Evolutionary conservation across 352 stramenopile species (phyloP).

Genomic region (Albugo candida): DNA sequence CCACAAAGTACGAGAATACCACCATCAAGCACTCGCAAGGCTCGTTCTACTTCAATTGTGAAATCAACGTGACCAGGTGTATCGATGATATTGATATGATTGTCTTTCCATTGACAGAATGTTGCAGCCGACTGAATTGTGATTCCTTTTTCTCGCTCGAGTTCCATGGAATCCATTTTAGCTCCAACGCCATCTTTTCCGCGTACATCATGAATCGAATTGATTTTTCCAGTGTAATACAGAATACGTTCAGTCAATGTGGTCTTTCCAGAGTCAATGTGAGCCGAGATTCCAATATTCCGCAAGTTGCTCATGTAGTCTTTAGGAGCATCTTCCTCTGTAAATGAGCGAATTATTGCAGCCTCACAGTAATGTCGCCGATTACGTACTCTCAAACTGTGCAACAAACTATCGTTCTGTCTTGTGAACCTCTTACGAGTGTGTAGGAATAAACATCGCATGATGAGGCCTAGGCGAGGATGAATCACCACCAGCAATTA

Average conservation of each 20-base stretch:
- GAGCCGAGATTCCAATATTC: conserved; percentile 94
- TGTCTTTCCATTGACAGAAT: conserved; percentile 90
- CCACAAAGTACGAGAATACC: conserved; percentile 88
- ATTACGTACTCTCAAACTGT: too few relatives aligned
- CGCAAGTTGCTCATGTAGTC: conserved; percentile 73
- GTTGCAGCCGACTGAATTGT: conserved; percentile 98
- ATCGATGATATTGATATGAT: conserved; percentile 99
- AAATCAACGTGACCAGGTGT: conserved; percentile 99
- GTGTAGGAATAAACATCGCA: too few relatives aligned
- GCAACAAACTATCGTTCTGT: too few relatives aligned
- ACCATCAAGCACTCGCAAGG: conserved; percentile 95
- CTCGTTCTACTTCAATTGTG: conserved; percentile 96
- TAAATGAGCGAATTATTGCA: too few relatives aligned
- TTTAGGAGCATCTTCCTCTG: conserved; percentile 15
- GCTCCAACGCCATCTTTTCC: conserved; percentile 96
- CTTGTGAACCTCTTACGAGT: too few relatives aligned
- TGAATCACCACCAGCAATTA: too few relatives aligned
- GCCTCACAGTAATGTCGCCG: too few relatives aligned
- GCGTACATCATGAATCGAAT: conserved; percentile 89
- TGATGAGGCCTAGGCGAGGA: too few relatives aligned
- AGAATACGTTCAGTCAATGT: conserved; percentile 99
- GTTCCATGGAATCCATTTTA: conserved; percentile 99
- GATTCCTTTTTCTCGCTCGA: conserved; percentile 99
- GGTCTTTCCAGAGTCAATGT: conserved; percentile 98
- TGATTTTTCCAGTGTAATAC: conserved; percentile 98